phyloP scores from a whole-genome alignment of 306 rosid genomes.

The Rosa multiflora region DNA sequence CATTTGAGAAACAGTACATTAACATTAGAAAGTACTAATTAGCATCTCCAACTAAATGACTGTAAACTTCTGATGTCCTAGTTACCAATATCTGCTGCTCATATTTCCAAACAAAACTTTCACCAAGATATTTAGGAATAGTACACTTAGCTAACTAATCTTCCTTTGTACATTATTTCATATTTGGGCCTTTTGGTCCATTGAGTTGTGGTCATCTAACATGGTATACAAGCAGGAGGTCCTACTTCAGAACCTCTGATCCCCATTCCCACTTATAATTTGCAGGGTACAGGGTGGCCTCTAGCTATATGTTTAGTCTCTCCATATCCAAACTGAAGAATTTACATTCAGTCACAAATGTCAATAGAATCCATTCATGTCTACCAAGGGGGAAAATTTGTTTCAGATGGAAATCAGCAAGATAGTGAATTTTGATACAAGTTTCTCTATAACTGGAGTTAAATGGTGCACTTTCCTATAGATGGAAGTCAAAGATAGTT shows the following conservation, averaged over 20 bases:
- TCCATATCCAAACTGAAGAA: not conserved
- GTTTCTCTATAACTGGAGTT: not conserved
- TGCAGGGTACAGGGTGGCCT: not conserved
- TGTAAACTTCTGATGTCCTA: not conserved
- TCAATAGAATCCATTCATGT: not conserved
- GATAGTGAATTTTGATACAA: not conserved
- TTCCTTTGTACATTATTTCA: not conserved
- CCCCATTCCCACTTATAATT: not conserved
- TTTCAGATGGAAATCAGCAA: not conserved
- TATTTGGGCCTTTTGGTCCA: too few relatives aligned
- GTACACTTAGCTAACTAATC: too few relatives aligned
- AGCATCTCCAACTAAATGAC: conserved; percentile 1
- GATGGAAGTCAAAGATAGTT: not conserved
- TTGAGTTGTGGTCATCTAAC: not conserved
- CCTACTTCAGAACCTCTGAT: not conserved
- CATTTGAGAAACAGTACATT: conserved; percentile 20
- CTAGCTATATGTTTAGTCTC: not conserved
- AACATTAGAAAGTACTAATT: conserved; percentile 28
- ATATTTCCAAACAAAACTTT: not conserved
- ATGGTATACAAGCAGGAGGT: not conserved
- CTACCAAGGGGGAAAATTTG: not conserved
- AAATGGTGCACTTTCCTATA: not conserved
- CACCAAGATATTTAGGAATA: too few relatives aligned
- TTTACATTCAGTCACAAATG: not conserved
- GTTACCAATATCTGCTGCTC: not conserved